Evolutionary conservation across 352 stramenopile genomes (phyloP), one percentile per base, ranked within the genome.

Genomic region (Phytophthora rubi): DNA sequence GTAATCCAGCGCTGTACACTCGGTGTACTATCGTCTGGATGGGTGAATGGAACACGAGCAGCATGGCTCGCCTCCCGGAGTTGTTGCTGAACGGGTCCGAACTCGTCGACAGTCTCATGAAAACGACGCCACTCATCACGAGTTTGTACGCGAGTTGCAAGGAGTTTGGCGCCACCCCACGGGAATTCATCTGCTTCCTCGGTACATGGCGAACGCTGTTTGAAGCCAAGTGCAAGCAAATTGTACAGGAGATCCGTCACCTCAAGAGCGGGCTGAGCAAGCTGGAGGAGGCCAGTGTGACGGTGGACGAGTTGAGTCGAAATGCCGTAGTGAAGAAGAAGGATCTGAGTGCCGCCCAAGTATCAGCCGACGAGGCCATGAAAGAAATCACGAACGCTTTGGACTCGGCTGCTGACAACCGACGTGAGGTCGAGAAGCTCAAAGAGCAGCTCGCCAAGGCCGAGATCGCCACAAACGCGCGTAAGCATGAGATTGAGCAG

Each of bases 321-420:
- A 92, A 96, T 8, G 96, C 96, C 0, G 82, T 75, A 0, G 77
- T 93, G 55, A 97, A 99, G 75, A 94, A 98, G 66, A 90, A 93
- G 35, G 88, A 98, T 51, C 81, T 99, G 10, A 71, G 83, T 21
- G 70, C 81, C 1, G 96, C 95, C 15, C 96, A 98, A 59, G 76
- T 91, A 5, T 87, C 86, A 0, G 96, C 96, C 0, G 96, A 98
- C 58, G 85, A 92, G 48, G 96, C 96, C 3, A 99, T 99, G 96
- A 91, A 97, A 28, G 90, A 98, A 68, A 99, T 99, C 79, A 97
- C 96, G 33, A 96, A 96, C 37, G 95, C 96, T 6, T 82, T 99
- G 4, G 83, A 96, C 53, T 82, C 86, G 6, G 94, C 96, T 6
- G 92, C 92, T 1, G 81, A 93, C 5, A 96, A 97, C 49, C 88